Evolutionary conservation across 768 basidiomycete genomes (phyloP).

Genomic region (Chalciporus pseudorubinellus): DNA sequence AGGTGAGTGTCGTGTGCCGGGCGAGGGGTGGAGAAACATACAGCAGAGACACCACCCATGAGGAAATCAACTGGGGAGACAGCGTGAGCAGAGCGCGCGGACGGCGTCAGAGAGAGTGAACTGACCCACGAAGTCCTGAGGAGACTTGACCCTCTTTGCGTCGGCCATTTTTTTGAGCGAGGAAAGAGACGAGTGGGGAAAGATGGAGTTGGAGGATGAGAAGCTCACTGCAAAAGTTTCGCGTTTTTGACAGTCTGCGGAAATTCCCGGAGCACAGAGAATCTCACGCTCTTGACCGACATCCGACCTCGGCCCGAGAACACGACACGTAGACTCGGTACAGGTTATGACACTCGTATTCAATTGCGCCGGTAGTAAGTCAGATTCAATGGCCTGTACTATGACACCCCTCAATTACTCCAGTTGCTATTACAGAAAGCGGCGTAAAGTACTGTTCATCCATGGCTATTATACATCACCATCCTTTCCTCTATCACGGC

Average conservation of each 20-base stretch:
- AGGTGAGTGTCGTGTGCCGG: conserved; percentile 15
- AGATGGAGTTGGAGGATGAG: conserved; percentile 44
- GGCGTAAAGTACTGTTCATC: not conserved
- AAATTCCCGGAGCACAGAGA: conserved; percentile 26
- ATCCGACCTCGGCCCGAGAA: conserved; percentile 3
- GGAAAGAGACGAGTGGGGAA: conserved; percentile 50
- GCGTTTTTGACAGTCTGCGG: conserved; percentile 38
- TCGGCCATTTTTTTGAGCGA: conserved; percentile 70
- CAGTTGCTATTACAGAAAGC: not conserved
- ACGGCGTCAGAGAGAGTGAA: not conserved
- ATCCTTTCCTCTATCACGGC: conserved; percentile 22
- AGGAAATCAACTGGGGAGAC: conserved; percentile 74
- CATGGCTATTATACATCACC: conserved; percentile 15
- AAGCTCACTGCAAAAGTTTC: conserved; percentile 48
- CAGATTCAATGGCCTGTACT: too few relatives aligned
- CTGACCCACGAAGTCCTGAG: conserved; percentile 84
- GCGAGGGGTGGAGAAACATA: conserved; percentile 37
- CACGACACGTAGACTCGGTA: not conserved
- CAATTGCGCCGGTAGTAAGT: too few relatives aligned
- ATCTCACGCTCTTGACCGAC: conserved; percentile 32
- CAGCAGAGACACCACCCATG: conserved; percentile 95
- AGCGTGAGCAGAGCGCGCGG: conserved; percentile 13
- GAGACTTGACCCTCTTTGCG: conserved; percentile 79
- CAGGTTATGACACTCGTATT: too few relatives aligned
- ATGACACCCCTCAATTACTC: conserved; percentile 7